Evolutionary conservation across 305 asterid species (phyloP).

Genomic region (Solanum hybrid): DNA sequence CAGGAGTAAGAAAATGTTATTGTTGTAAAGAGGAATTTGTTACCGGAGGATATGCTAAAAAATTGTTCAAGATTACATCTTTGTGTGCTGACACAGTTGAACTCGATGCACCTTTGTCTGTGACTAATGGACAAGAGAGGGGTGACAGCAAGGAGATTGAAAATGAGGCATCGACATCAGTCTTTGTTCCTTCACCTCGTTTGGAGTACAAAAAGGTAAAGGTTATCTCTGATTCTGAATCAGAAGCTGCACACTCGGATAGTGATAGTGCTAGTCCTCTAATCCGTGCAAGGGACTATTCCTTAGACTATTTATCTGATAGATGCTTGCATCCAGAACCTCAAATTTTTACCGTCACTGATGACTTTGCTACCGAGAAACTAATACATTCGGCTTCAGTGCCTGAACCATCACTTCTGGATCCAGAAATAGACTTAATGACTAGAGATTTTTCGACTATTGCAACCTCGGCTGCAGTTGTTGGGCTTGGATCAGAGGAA

Average conservation of each 20-base stretch:
- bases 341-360: conserved; percentile 15
- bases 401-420: conserved; percentile 15
- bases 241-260: conserved; percentile 36
- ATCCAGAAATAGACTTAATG: conserved; percentile 16
- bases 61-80: conserved; percentile 19
- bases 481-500: conserved; percentile 32
- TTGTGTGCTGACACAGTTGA: conserved; percentile 20
- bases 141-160: conserved; percentile 21
- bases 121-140: conserved; percentile 9
- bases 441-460: conserved; percentile 11
- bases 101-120: conserved; percentile 13
- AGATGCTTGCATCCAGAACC: conserved; percentile 17
- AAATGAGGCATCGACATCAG: conserved; percentile 7
- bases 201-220: conserved; percentile 43
- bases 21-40: conserved; percentile 49
- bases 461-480: conserved; percentile 19
- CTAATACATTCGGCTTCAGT: conserved; percentile 25
- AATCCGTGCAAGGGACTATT: conserved; percentile 23
- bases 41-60: conserved; percentile 18
- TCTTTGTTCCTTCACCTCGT: conserved; percentile 23
- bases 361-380: conserved; percentile 23
- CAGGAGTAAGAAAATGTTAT: conserved; percentile 26
- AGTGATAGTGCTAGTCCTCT: conserved; percentile 16
- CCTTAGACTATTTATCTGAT: conserved; percentile 19
- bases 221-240: conserved; percentile 42